Evolutionary conservation across 2,329 filamentous ascomycete genomes (phyloP), one percentile per base, ranked within the genome.

Genomic region (Hypocreales sp.): DNA sequence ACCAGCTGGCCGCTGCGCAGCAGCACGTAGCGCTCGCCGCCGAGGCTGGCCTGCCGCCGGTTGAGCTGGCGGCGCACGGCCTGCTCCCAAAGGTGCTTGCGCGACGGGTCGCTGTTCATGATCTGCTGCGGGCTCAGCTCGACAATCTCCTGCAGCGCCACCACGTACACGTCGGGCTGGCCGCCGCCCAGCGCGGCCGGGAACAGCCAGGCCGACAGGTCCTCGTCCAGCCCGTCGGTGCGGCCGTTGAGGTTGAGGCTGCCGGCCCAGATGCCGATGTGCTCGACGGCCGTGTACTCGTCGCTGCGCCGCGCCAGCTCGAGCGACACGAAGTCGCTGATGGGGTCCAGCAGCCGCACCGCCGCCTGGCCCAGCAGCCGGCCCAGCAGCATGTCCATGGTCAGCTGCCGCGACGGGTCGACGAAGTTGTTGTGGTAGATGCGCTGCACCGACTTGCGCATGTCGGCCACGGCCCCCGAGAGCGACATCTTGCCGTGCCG

Each of bases 61-160:
- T 95, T 94, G 21, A 98, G 55, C 10, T 77, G 82, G 24, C 61
- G 62, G 37, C 77, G 76, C 15, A 95, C 84, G 4, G 80, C 76
- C 28, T 65, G 58, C 48, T 98, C 90, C 90, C 90, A 98, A 13
- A 76, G 58, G 36, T 83, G 75, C 38, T 87, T 81, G 29, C 81
- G 70, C 4, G 75, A 72, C 1, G 90, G 90, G 47, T 98, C 87
- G 33, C 86, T 95, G 38, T 92, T 93, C 84, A 98, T 94, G 45
- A 98, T 95, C 45, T 98, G 90, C 48, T 95, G 87, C 11, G 92
- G 90, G 41, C 83, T 94, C 25, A 98, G 60, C 45, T 93, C 82
- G n/a, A 98, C 90, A 35, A 98, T 95, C 51, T 98, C 90, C 47
- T 98, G 90, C 42, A 98, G 95, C 0, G 83, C 90, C 11, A 94